Conservation (phyloP, 2,329 filamentous ascomycete species). For the Fusarium sp. region DNA sequence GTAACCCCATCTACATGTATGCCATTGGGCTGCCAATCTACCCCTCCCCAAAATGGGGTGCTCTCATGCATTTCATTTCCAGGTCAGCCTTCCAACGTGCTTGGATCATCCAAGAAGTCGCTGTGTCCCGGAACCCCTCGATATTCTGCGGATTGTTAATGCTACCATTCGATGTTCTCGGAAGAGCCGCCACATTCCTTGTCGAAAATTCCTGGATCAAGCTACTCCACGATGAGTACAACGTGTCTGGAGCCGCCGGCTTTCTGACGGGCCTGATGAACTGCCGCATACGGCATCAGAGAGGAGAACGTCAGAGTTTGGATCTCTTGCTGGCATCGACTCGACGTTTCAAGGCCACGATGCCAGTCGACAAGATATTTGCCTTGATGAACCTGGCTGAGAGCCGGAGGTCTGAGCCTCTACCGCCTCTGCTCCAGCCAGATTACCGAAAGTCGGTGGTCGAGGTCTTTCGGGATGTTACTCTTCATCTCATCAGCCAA, state of each 20-base stretch:
- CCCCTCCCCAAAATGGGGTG: neutral
- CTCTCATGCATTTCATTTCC: neutral
- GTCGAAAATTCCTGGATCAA: neutral
- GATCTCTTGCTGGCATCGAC: neutral
- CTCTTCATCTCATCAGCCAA: neutral
- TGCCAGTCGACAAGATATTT: neutral
- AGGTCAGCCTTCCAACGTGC: neutral
- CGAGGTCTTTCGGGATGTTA: neutral
- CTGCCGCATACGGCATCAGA: neutral
- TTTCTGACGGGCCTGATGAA: neutral
- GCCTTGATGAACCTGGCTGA: neutral
- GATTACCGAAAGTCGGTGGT: neutral
- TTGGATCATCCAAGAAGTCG: neutral
- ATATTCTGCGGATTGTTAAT: neutral
- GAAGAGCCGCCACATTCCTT: neutral
- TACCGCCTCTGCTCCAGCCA: neutral
- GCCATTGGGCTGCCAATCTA: neutral
- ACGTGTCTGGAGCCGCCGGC: neutral
- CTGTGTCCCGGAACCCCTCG: neutral
- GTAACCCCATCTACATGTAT: neutral
- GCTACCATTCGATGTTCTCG: neutral
- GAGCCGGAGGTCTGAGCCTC: neutral
- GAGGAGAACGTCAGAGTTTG: neutral
- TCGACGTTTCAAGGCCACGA: neutral
- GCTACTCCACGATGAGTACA: neutral